Evolutionary conservation across 768 basidiomycete species (phyloP), one percentile per base, ranked within the genome.

Genomic region (Fomitopsis pulvina): DNA sequence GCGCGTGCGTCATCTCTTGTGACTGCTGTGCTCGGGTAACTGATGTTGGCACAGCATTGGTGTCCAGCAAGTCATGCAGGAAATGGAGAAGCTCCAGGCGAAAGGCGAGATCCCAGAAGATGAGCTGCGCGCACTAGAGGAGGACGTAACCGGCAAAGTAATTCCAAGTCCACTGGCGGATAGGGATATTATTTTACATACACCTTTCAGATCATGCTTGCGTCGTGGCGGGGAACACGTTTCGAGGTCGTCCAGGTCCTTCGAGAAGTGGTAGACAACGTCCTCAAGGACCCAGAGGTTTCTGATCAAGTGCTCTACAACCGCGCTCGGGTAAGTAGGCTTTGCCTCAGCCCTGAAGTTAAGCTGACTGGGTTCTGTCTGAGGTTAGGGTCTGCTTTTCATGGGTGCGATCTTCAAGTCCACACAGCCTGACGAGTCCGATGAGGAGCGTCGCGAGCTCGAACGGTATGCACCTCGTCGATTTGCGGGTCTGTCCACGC

Each of bases 171-270:
- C 32, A 37, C 48, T 30, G 29, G 22, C n/a, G 21, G 4, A 18
- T 32, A 38, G 3, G 6, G 18, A n/a, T 10, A 27, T n/a, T 24
- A 3, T 7, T 46, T 32, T 44, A 49, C 37, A 34, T 38, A 9
- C 40, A 7, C 26, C 20, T 38, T 53, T 4, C 38, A 89, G 84
- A 92, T 96, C 63, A 79, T 98, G 70, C 81, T 98, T 25, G 95
- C 94, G 5, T 95, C 95, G 22, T 99, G 96, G 96, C 83, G 93
- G 51, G 96, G 95, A 12, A 95, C 94, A 2, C 82, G 94, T 46
- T 81, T 97, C 62, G 96, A 99, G 69, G 92, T 98, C 37, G 79
- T 87, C 20, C 87, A 92, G 59, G 92, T 97, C 12, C 73, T 95
- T 42, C 79, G 92, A 45, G 84, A 90, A 73, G 80, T 73, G 24